Base-by-base conservation (phyloP, 441 rosid species). In the Gossypium aridum region DNA sequence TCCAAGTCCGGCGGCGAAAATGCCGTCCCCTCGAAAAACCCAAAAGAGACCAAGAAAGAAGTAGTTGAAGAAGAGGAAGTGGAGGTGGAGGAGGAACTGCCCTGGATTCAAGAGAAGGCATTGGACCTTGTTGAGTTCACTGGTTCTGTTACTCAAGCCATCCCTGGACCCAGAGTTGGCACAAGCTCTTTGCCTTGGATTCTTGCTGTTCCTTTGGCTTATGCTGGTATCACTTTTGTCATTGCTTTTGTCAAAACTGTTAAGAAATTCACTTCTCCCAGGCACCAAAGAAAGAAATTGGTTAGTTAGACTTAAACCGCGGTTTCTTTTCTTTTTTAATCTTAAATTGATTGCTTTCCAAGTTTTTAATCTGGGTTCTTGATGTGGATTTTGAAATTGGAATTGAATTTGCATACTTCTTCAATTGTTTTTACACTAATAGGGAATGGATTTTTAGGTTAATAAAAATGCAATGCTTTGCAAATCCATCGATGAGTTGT, bases 111-210 rank as follows among this genome's bases (percentile, higher is more conserved):
- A 62, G 98, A 91, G 83, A 95, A 95, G 83, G 97, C 97, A 0
- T 79, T 93, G 78, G 98, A 92, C 89, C 73, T 95, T 64, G 98
- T 92, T 64, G 97, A 95, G 85, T 93, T 93, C 83, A 95, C 97
- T 28, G 97, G 99, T n/a, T 89, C 99, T 0, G 96, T 93, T 54
- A 85, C 95, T 72, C 95, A 91, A 75, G 97, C 99, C 47, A 82
- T 95, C 77, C 99, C 98, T 6, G 99, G 99, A 7, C 99, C 99
- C 6, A 83, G 98, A 73, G 97, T 95, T 23, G 97, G 99, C 60
- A 84, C 79, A 66, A 91, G 97, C 85, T 88, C 93, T 74, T 78
- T 95, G 76, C 99, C 99, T 25, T 93, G 97, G 98, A 86, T 95
- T 63, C 94, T 95, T 55, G 97, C 97, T 9, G 80, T 90, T 13